These are phyloP conservation scores for Letharia lupina DNA, from an alignment of 495 filamentous ascomycete genomes.

Conservation along the genomic window DNA sequence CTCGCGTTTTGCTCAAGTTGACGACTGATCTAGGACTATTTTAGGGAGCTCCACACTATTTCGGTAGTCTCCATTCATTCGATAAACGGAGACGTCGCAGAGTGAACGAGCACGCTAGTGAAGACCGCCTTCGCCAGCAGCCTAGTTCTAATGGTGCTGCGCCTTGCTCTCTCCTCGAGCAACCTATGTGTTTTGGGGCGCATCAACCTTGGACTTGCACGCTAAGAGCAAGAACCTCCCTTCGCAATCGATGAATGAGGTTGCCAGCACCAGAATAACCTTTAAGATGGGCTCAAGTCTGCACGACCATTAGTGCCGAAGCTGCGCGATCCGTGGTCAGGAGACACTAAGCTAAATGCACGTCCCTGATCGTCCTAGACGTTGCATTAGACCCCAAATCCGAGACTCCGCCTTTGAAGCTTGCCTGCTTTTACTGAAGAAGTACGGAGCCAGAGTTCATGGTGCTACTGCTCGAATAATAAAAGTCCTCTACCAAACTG, in stretches of 20 bases:
- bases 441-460: no score
- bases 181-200: not conserved
- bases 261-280: not conserved
- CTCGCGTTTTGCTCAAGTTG: not conserved
- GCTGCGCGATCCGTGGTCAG: not conserved
- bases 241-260: not conserved
- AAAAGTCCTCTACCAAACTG: not conserved
- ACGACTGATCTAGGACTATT: not conserved
- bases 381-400: not conserved
- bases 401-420: not conserved
- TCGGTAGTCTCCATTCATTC: not conserved
- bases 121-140: not conserved
- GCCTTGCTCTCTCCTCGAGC: not conserved
- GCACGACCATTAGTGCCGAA: not conserved
- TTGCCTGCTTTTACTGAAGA: not conserved
- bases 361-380: not conserved
- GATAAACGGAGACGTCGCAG: not conserved
- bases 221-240: not conserved
- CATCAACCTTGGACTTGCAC: not conserved
- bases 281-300: not conserved
- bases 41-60: no score
- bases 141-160: not conserved
- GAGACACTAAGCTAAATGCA: not conserved
- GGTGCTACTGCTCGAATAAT: not conserved
- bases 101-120: not conserved